A percentile compares a stretch with the other conserved stretches of the same genome.
Conservation (phyloP, 805 yeast genomes). For the Spathaspora girioi region DNA sequence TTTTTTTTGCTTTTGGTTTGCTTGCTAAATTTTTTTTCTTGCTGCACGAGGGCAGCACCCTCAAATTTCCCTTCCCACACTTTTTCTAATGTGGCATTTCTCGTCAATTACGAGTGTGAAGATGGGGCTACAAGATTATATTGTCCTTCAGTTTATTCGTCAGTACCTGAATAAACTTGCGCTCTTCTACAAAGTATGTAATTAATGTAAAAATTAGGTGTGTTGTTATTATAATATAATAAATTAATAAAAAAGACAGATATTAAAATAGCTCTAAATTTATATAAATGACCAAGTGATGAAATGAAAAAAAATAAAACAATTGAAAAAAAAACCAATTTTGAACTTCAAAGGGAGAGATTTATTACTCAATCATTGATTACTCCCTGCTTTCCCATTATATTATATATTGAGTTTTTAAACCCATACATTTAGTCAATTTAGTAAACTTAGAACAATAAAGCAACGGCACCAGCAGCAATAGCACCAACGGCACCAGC, state of each 20-base stretch:
- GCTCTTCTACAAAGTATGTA: neutral
- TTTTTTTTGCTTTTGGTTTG: neutral
- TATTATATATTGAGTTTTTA: neutral
- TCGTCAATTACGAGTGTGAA: too few species aligned
- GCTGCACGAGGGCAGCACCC: neutral
- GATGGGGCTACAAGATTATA: too few species aligned
- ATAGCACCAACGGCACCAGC: slow-evolving; percentile 80
- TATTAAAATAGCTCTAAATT: slow-evolving; percentile 1
- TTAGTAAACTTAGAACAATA: slow-evolving; percentile 31
- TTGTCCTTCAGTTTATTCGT: too few species aligned
- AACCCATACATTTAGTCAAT: slow-evolving; percentile 1
- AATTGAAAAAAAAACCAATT: neutral
- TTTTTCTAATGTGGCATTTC: too few species aligned
- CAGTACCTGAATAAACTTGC: neutral
- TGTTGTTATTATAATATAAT: neutral
- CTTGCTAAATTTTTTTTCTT: neutral
- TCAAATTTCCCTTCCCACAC: neutral
- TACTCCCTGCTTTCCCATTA: neutral
- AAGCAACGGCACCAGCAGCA: slow-evolving; percentile 77
- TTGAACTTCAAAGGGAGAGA: neutral
- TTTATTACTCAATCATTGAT: neutral
- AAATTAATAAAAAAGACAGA: neutral
- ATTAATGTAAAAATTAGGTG: neutral
- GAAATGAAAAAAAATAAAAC: slow-evolving; percentile 1
- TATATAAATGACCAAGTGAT: slow-evolving; percentile 1